These are phyloP conservation scores for Fusarium transvaalense DNA, from an alignment of 2,329 filamentous ascomycete genomes.

Conservation along the genomic window DNA sequence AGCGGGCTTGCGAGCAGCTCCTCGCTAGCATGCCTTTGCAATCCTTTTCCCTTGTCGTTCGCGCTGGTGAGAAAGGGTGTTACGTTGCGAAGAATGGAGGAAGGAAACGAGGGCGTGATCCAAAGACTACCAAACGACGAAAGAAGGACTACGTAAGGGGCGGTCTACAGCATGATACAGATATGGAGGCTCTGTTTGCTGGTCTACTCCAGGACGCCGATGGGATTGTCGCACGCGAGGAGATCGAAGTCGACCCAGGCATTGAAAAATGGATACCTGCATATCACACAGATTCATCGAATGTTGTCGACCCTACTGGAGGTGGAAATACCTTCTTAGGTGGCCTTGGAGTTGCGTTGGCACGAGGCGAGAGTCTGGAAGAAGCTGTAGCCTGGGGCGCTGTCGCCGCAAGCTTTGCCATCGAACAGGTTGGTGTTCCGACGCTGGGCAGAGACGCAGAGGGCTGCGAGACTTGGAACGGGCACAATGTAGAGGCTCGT, in stretches of 20 bases:
- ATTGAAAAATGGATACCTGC: constrained; percentile 82
- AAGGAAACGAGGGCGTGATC: constrained; percentile 57
- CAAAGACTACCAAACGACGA: constrained; percentile 49
- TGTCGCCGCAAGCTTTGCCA: constrained; percentile 89
- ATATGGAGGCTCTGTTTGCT: constrained; percentile 73
- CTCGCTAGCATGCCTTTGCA: constrained; percentile 73
- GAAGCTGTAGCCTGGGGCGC: constrained; percentile 83
- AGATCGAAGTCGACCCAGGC: constrained; percentile 72
- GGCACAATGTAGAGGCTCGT: constrained; percentile 64
- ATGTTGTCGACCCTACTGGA: constrained; percentile 91
- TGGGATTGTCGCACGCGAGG: constrained; percentile 66
- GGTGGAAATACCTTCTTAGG: constrained; percentile 91
- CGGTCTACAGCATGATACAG: constrained; percentile 69
- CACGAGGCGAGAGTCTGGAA: constrained; percentile 69
- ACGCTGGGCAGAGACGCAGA: constrained; percentile 60
- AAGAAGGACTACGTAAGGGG: constrained; percentile 63
- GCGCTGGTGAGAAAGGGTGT: constrained; percentile 79
- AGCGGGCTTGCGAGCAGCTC: constrained; percentile 72
- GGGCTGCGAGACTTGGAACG: constrained; percentile 72
- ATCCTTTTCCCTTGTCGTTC: constrained; percentile 75
- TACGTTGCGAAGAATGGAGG: constrained; percentile 71
- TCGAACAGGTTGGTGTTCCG: constrained; percentile 93
- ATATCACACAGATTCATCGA: constrained; percentile 68
- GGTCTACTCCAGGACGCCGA: constrained; percentile 67
- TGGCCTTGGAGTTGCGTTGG: constrained; percentile 69